A percentile compares a stretch with the other conserved stretches of the same genome.
These are phyloP conservation scores for Aspergillus cristatus DNA, from an alignment of 495 filamentous ascomycete genomes.

Conservation along the genomic window DNA sequence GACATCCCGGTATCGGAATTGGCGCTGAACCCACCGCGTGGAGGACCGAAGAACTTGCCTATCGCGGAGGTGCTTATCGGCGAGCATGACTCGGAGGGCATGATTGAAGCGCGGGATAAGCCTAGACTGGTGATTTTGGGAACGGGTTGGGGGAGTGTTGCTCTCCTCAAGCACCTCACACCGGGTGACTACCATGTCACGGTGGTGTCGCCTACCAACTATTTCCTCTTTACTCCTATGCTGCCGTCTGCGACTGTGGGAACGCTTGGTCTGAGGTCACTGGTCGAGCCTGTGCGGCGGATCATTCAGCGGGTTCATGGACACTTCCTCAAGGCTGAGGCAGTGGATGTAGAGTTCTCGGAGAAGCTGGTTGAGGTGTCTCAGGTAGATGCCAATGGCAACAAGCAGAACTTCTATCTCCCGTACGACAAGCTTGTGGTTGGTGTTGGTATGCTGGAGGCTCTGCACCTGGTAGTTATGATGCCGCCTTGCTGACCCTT, in stretches of 20 bases:
- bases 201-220: constrained; percentile 86
- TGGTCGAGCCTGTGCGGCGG: constrained; percentile 86
- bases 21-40: constrained; percentile 70
- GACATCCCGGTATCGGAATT: constrained; percentile 77
- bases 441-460: constrained; percentile 57
- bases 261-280: constrained; percentile 77
- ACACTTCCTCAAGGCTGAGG: constrained; percentile 80
- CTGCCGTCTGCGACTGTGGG: constrained; percentile 93
- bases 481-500: constrained; percentile 3
- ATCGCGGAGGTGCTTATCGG: constrained; percentile 80
- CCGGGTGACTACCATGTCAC: constrained; percentile 91
- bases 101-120: constrained; percentile 65
- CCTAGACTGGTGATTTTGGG: constrained; percentile 87
- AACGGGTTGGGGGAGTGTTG: constrained; percentile 91
- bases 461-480: not conserved
- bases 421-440: constrained; percentile 99
- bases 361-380: constrained; percentile 81
- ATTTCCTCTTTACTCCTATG: constrained; percentile 98
- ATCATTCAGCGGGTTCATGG: constrained; percentile 70
- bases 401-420: constrained; percentile 75
- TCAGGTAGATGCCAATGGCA: constrained; percentile 59
- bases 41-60: constrained; percentile 93
- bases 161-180: constrained; percentile 81
- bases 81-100: constrained; percentile 69
- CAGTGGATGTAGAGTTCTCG: constrained; percentile 84